Evolutionary conservation across 2,329 filamentous ascomycete species (phyloP), one percentile per base, ranked within the genome.

Genomic region (Colletotrichum destructivum): DNA sequence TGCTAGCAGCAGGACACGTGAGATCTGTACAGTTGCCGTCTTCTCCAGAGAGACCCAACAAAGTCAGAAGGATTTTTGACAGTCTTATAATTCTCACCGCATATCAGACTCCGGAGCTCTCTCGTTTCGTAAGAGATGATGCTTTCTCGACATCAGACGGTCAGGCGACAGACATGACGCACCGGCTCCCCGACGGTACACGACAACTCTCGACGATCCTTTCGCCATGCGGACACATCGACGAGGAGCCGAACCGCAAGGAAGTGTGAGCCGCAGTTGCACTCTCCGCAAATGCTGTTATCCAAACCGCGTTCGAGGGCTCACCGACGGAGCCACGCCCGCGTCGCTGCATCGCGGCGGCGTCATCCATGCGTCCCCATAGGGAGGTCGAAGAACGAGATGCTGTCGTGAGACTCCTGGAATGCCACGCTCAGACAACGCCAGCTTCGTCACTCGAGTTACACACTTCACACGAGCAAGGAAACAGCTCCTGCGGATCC

Each of bases 81-180:
- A 35, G 8, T 35, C 26, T 63, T 69, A 60, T 55, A 69, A 15
- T 16, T 7, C 6, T 23, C 23, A 21, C 31, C 0, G 31, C 31
- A 16, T 4, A 38, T 42, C 9, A 8, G 11, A 38, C 8, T 15
- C 21, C 21, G 23, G 13, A 23, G 16, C 31, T 54, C 23, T 42
- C 42, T 59, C 21, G 60, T 69, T 66, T 72, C 52, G 54, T 40
- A 60, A 64, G 59, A 46, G 55, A 16, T 55, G 38, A 52, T 42
- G 42, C 65, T 72, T 60, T 11, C 40, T 18, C 51, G 63, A 62
- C 63, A 56, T 70, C 63, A 62, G 68, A 70, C 49, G 63, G 16
- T 23, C 5, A 21, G 35, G 16, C 7, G 3, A 16, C 35, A 13
- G 3, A 23, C 35, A 13, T 57, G 3, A 56, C 12, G 5, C 23